These are phyloP conservation scores for Didymellaceae sp. DNA, from an alignment of 2,329 filamentous ascomycete species.

Conservation along the genomic window DNA sequence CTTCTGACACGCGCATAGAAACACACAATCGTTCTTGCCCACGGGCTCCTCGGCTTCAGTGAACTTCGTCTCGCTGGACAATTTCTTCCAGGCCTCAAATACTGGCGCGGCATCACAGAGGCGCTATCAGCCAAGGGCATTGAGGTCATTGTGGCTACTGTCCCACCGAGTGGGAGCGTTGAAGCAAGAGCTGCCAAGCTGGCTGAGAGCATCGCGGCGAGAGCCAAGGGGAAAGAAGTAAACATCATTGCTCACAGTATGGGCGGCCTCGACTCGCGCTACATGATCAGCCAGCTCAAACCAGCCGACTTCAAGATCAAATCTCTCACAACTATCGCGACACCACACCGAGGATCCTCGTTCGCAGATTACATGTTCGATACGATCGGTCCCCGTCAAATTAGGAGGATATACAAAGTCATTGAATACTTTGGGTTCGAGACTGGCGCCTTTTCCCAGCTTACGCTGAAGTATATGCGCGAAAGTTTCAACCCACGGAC, in stretches of 20 bases:
- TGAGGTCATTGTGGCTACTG: slow-evolving; percentile 66
- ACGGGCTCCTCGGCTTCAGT: slow-evolving; percentile 71
- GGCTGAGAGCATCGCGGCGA: slow-evolving; percentile 59
- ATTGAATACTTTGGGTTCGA: slow-evolving; percentile 63
- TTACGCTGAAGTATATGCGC: slow-evolving; percentile 65
- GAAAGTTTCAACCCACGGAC: slow-evolving; percentile 66
- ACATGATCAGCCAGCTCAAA: slow-evolving; percentile 66
- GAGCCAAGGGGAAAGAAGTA: slow-evolving; percentile 63
- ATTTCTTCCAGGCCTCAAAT: slow-evolving; percentile 64
- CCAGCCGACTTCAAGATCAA: slow-evolving; percentile 76
- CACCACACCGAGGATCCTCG: slow-evolving; percentile 66
- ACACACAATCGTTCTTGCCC: slow-evolving; percentile 67
- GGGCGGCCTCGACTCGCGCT: slow-evolving; percentile 67
- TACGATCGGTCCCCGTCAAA: slow-evolving; percentile 62
- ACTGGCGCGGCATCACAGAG: slow-evolving; percentile 69
- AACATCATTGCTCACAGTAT: slow-evolving; percentile 72
- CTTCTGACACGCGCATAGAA: slow-evolving; percentile 43
- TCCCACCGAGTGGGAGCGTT: slow-evolving; percentile 66
- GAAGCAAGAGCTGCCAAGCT: slow-evolving; percentile 63
- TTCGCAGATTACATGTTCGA: slow-evolving; percentile 68
- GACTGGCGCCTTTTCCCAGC: slow-evolving; percentile 66
- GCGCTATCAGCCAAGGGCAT: slow-evolving; percentile 63
- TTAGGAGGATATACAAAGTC: slow-evolving; percentile 62
- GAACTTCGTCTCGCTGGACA: slow-evolving; percentile 63
- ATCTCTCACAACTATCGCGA: slow-evolving; percentile 68